Conservation (phyloP, 345 rosid genomes). For the Gossypium sturtianum region DNA sequence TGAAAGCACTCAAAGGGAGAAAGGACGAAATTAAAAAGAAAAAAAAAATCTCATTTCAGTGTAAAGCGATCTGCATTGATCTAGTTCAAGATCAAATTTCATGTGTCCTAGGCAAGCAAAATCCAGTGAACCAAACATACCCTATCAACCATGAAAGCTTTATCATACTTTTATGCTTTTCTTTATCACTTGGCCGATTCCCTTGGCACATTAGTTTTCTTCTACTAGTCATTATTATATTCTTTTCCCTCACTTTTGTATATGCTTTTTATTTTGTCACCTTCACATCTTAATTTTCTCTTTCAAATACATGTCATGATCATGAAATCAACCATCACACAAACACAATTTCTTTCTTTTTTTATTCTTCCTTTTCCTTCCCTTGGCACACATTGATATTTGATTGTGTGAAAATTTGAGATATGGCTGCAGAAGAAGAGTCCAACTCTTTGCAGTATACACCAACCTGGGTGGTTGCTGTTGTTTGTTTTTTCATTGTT, state of each 20-base stretch:
- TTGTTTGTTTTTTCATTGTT: conserved; percentile 65
- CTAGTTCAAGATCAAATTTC: too few species aligned
- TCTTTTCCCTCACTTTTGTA: conserved; percentile 14
- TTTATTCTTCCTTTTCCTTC: neutral
- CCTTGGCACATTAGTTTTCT: neutral
- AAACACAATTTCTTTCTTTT: neutral
- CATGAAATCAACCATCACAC: neutral
- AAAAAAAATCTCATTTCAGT: too few species aligned
- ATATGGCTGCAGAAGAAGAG: conserved; percentile 35
- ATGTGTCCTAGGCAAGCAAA: too few species aligned
- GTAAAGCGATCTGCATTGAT: too few species aligned
- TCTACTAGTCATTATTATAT: neutral
- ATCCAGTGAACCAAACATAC: too few species aligned
- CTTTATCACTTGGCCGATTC: neutral
- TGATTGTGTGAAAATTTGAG: neutral
- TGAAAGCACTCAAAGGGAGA: too few species aligned
- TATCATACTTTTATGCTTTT: neutral
- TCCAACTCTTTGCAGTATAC: conserved; percentile 49
- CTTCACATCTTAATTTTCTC: neutral
- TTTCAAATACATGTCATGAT: neutral
- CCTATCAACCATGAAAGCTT: neutral
- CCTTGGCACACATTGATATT: neutral
- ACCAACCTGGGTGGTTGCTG: conserved; percentile 83
- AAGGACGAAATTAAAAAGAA: too few species aligned
- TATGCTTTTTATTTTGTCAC: conserved; percentile 9